These are phyloP conservation scores for Parasitella parasitica DNA, from an alignment of 371 early-diverging fungal genomes.

Conservation along the genomic window DNA sequence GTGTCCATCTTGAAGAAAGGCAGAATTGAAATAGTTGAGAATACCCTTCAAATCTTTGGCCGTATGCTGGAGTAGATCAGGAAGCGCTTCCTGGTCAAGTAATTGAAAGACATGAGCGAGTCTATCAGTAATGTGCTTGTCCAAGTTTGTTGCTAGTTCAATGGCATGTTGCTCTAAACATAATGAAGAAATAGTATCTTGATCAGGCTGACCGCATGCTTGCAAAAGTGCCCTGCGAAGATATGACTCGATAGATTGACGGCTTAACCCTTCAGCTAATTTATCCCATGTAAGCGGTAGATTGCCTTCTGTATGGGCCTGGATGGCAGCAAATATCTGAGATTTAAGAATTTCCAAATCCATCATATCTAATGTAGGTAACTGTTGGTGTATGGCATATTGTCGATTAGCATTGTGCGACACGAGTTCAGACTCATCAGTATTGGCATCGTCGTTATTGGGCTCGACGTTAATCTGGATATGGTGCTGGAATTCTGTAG, in stretches of 20 bases:
- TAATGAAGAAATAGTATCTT: conserved; percentile 15
- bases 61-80: conserved; percentile 36
- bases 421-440: conserved; percentile 6
- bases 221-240: conserved; percentile 13
- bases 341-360: conserved; percentile 44
- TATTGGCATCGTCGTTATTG: neutral
- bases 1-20: conserved; percentile 25
- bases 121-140: conserved; percentile 25
- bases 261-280: conserved; percentile 21
- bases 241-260: conserved; percentile 27
- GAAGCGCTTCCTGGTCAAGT: conserved; percentile 28
- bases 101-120: conserved; percentile 27
- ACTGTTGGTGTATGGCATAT: conserved; percentile 18
- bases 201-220: conserved; percentile 13
- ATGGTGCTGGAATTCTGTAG: conserved; percentile 32
- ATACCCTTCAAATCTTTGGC: conserved; percentile 34
- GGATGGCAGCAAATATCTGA: conserved; percentile 45
- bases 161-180: conserved; percentile 28
- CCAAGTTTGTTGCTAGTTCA: conserved; percentile 26
- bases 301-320: conserved; percentile 41
- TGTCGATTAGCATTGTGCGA: conserved; percentile 16
- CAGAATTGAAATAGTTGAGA: conserved; percentile 38
- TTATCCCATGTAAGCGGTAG: conserved; percentile 40
- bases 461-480: conserved; percentile 29
- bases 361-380: conserved; percentile 30